Evolutionary conservation across 208 protist species (phyloP).

Genomic region (Herpetomonas tarakana): DNA sequence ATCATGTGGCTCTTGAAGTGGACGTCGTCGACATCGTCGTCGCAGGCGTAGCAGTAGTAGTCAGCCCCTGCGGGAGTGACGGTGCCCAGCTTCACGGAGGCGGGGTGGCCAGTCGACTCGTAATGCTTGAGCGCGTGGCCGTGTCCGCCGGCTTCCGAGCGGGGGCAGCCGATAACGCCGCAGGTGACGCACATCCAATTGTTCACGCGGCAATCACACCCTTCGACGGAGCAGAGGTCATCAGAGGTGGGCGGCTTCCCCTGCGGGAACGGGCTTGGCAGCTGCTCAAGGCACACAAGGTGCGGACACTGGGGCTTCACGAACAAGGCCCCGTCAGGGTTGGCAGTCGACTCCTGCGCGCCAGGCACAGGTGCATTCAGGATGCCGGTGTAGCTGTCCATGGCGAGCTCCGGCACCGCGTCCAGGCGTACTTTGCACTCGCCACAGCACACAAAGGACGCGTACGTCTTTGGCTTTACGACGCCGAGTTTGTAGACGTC

Average conservation of each 20-base stretch:
- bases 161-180: slow-evolving; percentile 93
- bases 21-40: slow-evolving; percentile 94
- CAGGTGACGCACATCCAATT: slow-evolving; percentile 96
- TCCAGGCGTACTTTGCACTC: slow-evolving; percentile 41
- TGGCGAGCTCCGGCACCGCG: slow-evolving; percentile 39
- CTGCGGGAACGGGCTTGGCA: slow-evolving; percentile 44
- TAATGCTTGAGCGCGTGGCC: slow-evolving; percentile 94
- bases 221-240: slow-evolving; percentile 42
- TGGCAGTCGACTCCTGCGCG: slow-evolving; percentile 28
- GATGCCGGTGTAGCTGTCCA: slow-evolving; percentile 52
- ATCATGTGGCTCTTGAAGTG: slow-evolving; percentile 92
- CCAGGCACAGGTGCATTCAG: slow-evolving; percentile 56
- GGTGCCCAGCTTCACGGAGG: slow-evolving; percentile 97
- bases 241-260: slow-evolving; percentile 31
- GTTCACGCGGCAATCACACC: slow-evolving; percentile 88
- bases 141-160: slow-evolving; percentile 93
- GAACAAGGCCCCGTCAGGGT: slow-evolving; percentile 16
- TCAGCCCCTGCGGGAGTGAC: slow-evolving; percentile 86
- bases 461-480: slow-evolving; percentile 59
- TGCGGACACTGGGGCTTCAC: slow-evolving; percentile 70
- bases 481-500: slow-evolving; percentile 73
- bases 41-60: slow-evolving; percentile 95
- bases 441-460: slow-evolving; percentile 60
- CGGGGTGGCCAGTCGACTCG: slow-evolving; percentile 77
- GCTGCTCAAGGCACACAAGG: slow-evolving; percentile 77